phyloP scores from a whole-genome alignment of 345 rosid species.

The Populus euphratica region DNA sequence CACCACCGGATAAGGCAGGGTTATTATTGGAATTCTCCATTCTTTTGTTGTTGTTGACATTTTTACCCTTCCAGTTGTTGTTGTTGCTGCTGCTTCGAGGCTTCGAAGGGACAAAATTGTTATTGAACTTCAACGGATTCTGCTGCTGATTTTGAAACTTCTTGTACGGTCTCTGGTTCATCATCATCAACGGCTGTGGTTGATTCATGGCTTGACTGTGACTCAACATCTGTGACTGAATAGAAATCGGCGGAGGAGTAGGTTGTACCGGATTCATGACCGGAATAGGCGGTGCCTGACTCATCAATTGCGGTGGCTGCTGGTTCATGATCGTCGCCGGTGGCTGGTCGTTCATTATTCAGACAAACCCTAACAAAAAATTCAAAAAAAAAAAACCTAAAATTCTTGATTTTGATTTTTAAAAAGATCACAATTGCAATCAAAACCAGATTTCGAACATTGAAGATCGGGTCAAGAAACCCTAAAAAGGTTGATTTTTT shows the following conservation, averaged over 20 bases:
- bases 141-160: conserved; percentile 14
- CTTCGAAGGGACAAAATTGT: conserved; percentile 24
- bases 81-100: conserved; percentile 17
- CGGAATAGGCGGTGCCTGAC: conserved; percentile 42
- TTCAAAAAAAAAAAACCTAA: background rate
- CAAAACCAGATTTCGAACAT: background rate
- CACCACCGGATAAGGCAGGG: conserved; percentile 24
- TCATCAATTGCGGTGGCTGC: conserved; percentile 40
- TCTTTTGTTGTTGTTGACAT: conserved; percentile 39
- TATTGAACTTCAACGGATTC: conserved; percentile 19
- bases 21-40: conserved; percentile 28
- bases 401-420: too few species aligned
- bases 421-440: background rate
- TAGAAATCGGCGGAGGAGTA: background rate
- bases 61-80: conserved; percentile 74
- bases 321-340: conserved; percentile 34
- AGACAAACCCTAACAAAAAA: background rate
- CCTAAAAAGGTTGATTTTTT: background rate
- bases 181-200: conserved; percentile 38
- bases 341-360: conserved; percentile 53
- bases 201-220: conserved; percentile 38
- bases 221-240: conserved; percentile 26
- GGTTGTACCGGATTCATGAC: conserved; percentile 25
- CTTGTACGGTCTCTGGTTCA: conserved; percentile 30
- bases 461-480: background rate